Conservation (phyloP, 1,139 yeast species). For the Wickerhamomyces sp. region DNA sequence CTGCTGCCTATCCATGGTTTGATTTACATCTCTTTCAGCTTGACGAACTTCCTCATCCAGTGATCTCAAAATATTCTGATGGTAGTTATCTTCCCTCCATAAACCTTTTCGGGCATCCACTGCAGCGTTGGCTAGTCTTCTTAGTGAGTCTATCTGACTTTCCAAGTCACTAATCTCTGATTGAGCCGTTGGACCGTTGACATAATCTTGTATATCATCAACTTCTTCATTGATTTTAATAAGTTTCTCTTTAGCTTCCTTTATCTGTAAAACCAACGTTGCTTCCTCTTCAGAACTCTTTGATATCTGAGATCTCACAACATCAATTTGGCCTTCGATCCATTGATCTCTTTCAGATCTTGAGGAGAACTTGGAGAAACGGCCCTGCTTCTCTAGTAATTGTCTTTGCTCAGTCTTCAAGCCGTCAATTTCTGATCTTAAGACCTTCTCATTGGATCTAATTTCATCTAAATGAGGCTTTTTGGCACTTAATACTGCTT, state of each 20-base stretch:
- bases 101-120: constrained; percentile 65
- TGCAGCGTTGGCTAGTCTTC: constrained; percentile 37
- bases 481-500: constrained; percentile 35
- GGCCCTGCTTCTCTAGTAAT: constrained; percentile 69
- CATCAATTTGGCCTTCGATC: constrained; percentile 49
- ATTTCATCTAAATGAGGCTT: constrained; percentile 42
- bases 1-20: constrained; percentile 70
- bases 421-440: constrained; percentile 39
- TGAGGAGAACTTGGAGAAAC: constrained; percentile 55
- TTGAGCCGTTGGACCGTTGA: constrained; percentile 33
- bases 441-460: constrained; percentile 36
- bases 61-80: constrained; percentile 52
- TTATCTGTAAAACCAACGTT: constrained; percentile 7
- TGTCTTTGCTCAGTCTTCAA: constrained; percentile 55
- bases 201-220: constrained; percentile 32
- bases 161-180: constrained; percentile 29
- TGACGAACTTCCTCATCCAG: constrained; percentile 49
- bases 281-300: constrained; percentile 22
- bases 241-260: constrained; percentile 17
- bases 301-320: constrained; percentile 24
- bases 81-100: constrained; percentile 78
- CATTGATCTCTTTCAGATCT: constrained; percentile 63
- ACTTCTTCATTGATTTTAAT: constrained; percentile 27
- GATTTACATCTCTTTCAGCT: constrained; percentile 58
- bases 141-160: constrained; percentile 31